Evolutionary conservation across 345 rosid genomes (phyloP), one percentile per base, ranked within the genome.

Genomic region (Euphorbia tirucalli): DNA sequence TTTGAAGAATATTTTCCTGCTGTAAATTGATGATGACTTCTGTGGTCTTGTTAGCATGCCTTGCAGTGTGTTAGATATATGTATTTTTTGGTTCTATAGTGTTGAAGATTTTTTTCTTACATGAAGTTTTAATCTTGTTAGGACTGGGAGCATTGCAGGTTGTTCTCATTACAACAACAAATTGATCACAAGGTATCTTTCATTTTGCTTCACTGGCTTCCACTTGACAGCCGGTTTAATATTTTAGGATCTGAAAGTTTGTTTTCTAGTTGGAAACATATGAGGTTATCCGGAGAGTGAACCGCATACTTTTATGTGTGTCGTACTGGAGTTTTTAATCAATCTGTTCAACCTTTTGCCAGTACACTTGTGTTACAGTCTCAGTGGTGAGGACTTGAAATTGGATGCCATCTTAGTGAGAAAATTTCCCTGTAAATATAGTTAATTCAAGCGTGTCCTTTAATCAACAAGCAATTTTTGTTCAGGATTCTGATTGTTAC

Each of bases 101-200:
- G n/a, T n/a, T n/a, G n/a, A n/a, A n/a, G n/a, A n/a, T n/a, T n/a
- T n/a, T n/a, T n/a, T n/a, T n/a, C n/a, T n/a, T n/a, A n/a, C n/a
- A n/a, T n/a, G n/a, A n/a, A n/a, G n/a, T n/a, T n/a, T n/a, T n/a
- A n/a, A n/a, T n/a, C n/a, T n/a, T n/a, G n/a, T n/a, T n/a, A n/a
- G n/a, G n/a, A n/a, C n/a, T n/a, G n/a, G n/a, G n/a, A n/a, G n/a
- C n/a, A n/a, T n/a, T n/a, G n/a, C n/a, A n/a, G n/a, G n/a, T n/a
- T n/a, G n/a, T n/a, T n/a, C 80, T 88, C 96, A 13, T 78, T 93
- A 63, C 93, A 87, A 73, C 89, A 89, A 69, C 98, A 93, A 83
- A 81, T 88, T 5, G 88, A 87, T 68, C 97, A 93, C 69, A 93
- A 91, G 97, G 98, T 88, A 60, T 25, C 28, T 18, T 25, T 43